Evolutionary conservation across 768 basidiomycete species (phyloP), one percentile per base, ranked within the genome.

Genomic region (Grammothele lineata): DNA sequence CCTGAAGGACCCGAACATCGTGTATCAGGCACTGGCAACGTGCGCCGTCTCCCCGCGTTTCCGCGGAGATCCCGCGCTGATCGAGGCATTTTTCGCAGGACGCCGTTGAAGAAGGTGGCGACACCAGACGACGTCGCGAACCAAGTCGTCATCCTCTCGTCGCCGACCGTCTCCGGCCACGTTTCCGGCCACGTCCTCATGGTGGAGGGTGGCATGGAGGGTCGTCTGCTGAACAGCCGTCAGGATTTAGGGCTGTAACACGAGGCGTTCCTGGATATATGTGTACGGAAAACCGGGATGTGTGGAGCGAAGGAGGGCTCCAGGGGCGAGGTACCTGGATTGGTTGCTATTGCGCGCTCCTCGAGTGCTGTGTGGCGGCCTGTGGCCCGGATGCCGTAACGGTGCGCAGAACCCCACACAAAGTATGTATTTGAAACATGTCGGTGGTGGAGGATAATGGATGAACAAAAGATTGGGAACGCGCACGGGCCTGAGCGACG

Each of bases 161-260:
- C 84, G 0, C 64, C 74, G 8, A 65, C 64, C 9, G 58, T 87
- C 0, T 87, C 85, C 0, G 84, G 86, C 0, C 86, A 88, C 57
- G 73, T 88, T 15, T 76, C 80, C 1, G 86, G 86, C 0, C 77
- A 86, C 55, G 75, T 82, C 5, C 57, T 86, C 23, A 84, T 86
- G 80, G 72, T 87, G 5, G 76, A 78, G 37, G 87, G 86, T 2
- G 87, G 87, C 3, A 87, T 87, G 86, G 87, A 89, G 72, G 87
- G 87, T n/a, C 64, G 71, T 9, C 43, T 79, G 26, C 57, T 77
- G 50, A 77, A 78, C 53, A 61, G 50, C 24, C 65, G 61, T 12
- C 66, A 70, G 22, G 73, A 75, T 48, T 25, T 65, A 12, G 51
- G 48, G 2, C 35, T 57, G 32, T 58, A 38, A 49, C n/a, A n/a